These are phyloP conservation scores for Pythium dissimile DNA, from an alignment of 352 stramenopile genomes.

Conservation along the genomic window DNA sequence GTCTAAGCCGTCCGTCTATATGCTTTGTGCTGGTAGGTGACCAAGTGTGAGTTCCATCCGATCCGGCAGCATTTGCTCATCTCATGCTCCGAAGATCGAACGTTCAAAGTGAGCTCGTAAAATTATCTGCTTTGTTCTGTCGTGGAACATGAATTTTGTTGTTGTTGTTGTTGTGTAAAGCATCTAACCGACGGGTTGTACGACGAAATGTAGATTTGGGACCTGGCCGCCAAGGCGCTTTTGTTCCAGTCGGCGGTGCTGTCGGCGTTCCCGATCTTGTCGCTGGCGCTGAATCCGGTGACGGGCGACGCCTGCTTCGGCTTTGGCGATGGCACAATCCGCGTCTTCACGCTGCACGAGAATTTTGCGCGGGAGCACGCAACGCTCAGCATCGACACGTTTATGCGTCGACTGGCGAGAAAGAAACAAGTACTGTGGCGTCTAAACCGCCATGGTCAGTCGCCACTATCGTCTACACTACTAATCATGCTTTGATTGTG, in stretches of 20 bases:
- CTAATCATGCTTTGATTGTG: neutral
- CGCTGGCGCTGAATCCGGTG: conserved; percentile 50
- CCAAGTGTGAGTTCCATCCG: conserved; percentile 68
- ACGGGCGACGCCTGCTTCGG: conserved; percentile 66
- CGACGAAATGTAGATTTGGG: conserved; percentile 54
- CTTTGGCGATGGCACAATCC: conserved; percentile 67
- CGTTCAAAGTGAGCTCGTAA: conserved; percentile 55
- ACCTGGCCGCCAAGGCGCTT: conserved; percentile 51
- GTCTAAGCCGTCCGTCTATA: neutral
- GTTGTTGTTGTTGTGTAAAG: neutral
- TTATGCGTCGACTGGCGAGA: conserved; percentile 32
- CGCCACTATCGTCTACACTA: neutral
- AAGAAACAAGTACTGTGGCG: conserved; percentile 30
- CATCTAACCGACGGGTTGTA: neutral
- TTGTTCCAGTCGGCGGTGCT: conserved; percentile 78
- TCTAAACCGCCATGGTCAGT: neutral
- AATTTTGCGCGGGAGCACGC: conserved; percentile 54
- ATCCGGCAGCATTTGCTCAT: conserved; percentile 62
- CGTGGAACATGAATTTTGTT: neutral
- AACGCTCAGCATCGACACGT: conserved; percentile 41
- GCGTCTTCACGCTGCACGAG: conserved; percentile 52
- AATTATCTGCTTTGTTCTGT: neutral
- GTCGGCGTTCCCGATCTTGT: conserved; percentile 71
- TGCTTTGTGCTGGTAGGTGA: conserved; percentile 37
- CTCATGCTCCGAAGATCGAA: conserved; percentile 77